Percentiles rank a stretch among this genome's conserved stretches.
phyloP scores from a whole-genome alignment of 495 filamentous ascomycete species.

The Penicillium ucsense region DNA sequence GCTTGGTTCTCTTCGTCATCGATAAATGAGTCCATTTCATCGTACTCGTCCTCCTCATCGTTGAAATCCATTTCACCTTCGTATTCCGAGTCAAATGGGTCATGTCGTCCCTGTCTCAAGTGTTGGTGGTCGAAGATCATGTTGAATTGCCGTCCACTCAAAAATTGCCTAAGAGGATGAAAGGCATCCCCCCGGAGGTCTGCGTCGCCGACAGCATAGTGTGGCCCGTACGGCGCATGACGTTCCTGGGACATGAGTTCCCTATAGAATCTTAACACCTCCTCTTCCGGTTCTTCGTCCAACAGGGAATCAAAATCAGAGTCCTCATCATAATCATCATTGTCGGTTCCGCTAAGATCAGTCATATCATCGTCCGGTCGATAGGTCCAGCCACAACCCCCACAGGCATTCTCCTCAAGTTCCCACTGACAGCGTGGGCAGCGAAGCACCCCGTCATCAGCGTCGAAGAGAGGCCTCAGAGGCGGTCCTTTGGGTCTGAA shows the following conservation, averaged over 20 bases:
- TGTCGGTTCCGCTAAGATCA: constrained; percentile 21
- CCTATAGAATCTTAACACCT: constrained; percentile 23
- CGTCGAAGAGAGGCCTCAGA: constrained; percentile 40
- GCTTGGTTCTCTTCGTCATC: constrained; percentile 23
- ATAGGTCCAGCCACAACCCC: constrained; percentile 39
- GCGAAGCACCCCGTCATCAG: constrained; percentile 51
- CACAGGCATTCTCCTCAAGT: constrained; percentile 46
- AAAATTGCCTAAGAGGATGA: not conserved
- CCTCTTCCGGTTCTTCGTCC: constrained; percentile 28
- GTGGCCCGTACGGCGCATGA: not conserved
- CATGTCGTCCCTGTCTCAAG: not conserved
- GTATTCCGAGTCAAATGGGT: not conserved
- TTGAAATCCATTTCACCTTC: constrained; percentile 19
- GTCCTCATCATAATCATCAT: constrained; percentile 21
- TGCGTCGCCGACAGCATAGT: constrained; percentile 2
- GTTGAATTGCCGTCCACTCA: not conserved
- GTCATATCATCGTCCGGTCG: constrained; percentile 30
- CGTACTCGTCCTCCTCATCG: constrained; percentile 23
- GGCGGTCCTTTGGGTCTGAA: constrained; percentile 35
- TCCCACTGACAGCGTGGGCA: constrained; percentile 61
- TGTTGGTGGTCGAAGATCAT: not conserved
- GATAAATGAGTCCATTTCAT: constrained; percentile 33
- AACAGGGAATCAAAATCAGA: constrained; percentile 20
- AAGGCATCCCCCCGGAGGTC: not conserved
- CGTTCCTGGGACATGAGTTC: constrained; percentile 15